Evolutionary conservation across 768 basidiomycete genomes (phyloP).

Genomic region (Termitomyces sp.): DNA sequence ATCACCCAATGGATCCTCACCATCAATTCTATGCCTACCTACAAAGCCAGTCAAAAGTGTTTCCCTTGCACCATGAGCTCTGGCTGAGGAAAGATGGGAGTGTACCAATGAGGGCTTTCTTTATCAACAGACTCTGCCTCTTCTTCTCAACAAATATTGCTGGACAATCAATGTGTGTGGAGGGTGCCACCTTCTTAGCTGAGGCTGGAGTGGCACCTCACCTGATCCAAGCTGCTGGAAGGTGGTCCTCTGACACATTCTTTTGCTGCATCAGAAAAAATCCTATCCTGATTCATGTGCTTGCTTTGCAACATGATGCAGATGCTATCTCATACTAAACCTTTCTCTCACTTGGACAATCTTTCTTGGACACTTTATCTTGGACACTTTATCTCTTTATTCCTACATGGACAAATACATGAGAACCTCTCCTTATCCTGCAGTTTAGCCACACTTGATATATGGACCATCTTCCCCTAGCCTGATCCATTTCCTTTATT

Average conservation of each 20-base stretch:
- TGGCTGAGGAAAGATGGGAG: constrained; percentile 13
- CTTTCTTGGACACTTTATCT: too few relatives aligned
- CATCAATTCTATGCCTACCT: constrained; percentile 2
- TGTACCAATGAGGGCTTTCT: constrained; percentile 14
- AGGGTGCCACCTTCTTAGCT: constrained; percentile 33
- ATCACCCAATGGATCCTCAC: not conserved
- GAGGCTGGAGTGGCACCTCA: constrained; percentile 20
- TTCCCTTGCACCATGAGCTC: constrained; percentile 2
- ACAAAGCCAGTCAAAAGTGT: not conserved
- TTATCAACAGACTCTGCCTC: constrained; percentile 5
- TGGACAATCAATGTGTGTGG: constrained; percentile 36
- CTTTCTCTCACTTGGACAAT: too few relatives aligned
- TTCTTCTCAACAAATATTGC: constrained; percentile 13
- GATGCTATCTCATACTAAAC: too few relatives aligned
- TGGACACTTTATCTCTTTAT: too few relatives aligned
- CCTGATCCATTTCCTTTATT: too few relatives aligned
- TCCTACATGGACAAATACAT: too few relatives aligned
- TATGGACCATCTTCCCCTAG: too few relatives aligned
- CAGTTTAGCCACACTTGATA: too few relatives aligned
- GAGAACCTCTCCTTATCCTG: too few relatives aligned
- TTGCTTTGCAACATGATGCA: not conserved
- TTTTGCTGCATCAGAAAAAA: constrained; percentile 22
- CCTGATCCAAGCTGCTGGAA: constrained; percentile 28
- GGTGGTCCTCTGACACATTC: constrained; percentile 30
- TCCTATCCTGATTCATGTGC: constrained; percentile 14